Evolutionary conservation across 2,329 filamentous ascomycete genomes (phyloP).

Genomic region (Aspergillus flavus): DNA sequence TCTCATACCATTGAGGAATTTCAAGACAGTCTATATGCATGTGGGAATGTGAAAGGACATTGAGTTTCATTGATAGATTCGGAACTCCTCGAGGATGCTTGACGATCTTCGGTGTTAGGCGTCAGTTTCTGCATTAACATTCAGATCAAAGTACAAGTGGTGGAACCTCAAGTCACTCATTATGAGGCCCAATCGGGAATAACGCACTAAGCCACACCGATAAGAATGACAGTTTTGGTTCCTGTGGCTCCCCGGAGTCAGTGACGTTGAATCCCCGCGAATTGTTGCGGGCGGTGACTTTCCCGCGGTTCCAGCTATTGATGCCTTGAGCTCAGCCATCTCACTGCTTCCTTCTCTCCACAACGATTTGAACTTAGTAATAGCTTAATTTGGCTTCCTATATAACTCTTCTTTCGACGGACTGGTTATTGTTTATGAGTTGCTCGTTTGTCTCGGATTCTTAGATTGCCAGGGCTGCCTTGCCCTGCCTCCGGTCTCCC

Average conservation of each 20-base stretch:
- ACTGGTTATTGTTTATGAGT: background rate
- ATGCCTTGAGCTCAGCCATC: slow-evolving; percentile 1
- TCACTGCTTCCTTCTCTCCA: background rate
- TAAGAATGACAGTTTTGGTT: background rate
- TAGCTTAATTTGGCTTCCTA: background rate
- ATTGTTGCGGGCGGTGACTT: background rate
- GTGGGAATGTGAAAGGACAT: too few species aligned
- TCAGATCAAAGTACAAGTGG: too few species aligned
- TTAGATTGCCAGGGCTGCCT: slow-evolving; percentile 18
- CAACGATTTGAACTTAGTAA: background rate
- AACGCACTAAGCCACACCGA: background rate
- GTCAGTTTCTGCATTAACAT: too few species aligned
- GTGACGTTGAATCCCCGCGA: slow-evolving; percentile 6
- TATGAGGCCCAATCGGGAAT: too few species aligned
- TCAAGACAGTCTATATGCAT: too few species aligned
- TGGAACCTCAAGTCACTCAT: too few species aligned
- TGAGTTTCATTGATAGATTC: too few species aligned
- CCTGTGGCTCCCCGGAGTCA: background rate
- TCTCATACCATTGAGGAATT: too few species aligned
- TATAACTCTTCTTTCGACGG: background rate
- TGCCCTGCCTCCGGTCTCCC: slow-evolving; percentile 16
- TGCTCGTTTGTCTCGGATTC: background rate
- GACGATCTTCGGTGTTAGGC: too few species aligned
- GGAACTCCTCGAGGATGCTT: too few species aligned
- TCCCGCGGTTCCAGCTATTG: background rate